Percentiles rank a stretch among this genome's conserved stretches.
Evolutionary conservation across 2,329 filamentous ascomycete species (phyloP).

Genomic region (Bisporella sp.): DNA sequence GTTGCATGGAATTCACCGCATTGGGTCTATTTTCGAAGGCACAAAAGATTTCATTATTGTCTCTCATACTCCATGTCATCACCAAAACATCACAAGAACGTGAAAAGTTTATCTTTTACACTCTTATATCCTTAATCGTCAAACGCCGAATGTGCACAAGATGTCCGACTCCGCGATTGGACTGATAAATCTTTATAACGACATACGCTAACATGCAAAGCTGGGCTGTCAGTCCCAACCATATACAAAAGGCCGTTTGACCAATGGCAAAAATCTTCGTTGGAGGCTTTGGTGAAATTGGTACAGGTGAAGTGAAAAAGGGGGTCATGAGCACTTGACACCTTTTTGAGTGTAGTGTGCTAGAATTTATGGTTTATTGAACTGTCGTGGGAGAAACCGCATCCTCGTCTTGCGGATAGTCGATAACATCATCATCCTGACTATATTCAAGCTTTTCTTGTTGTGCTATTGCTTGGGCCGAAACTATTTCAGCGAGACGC

Average conservation of each 20-base stretch:
- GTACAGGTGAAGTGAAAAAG: slow-evolving; percentile 26
- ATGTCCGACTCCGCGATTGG: slow-evolving; percentile 17
- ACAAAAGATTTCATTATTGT: too few relatives aligned
- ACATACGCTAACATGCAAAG: slow-evolving; percentile 20
- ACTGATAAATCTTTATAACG: slow-evolving; percentile 12
- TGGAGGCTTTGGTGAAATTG: slow-evolving; percentile 19
- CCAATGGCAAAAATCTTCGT: neutral
- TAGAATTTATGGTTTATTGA: neutral
- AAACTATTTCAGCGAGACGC: slow-evolving; percentile 96
- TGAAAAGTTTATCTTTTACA: too few relatives aligned
- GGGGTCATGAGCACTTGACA: slow-evolving; percentile 9
- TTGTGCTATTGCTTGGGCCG: slow-evolving; percentile 90
- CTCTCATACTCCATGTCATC: too few relatives aligned
- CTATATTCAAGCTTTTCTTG: slow-evolving; percentile 72
- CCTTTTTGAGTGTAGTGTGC: neutral
- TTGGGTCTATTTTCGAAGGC: too few relatives aligned
- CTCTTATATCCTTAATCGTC: too few relatives aligned
- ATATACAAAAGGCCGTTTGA: slow-evolving; percentile 1
- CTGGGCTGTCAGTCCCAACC: neutral
- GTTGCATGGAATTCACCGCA: too few relatives aligned
- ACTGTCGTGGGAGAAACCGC: slow-evolving; percentile 16
- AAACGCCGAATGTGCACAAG: slow-evolving; percentile 10
- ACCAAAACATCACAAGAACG: too few relatives aligned
- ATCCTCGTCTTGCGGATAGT: slow-evolving; percentile 21
- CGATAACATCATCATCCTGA: slow-evolving; percentile 39